Evolutionary conservation across 2,329 filamentous ascomycete species (phyloP).

Genomic region (Fusarium succisae): DNA sequence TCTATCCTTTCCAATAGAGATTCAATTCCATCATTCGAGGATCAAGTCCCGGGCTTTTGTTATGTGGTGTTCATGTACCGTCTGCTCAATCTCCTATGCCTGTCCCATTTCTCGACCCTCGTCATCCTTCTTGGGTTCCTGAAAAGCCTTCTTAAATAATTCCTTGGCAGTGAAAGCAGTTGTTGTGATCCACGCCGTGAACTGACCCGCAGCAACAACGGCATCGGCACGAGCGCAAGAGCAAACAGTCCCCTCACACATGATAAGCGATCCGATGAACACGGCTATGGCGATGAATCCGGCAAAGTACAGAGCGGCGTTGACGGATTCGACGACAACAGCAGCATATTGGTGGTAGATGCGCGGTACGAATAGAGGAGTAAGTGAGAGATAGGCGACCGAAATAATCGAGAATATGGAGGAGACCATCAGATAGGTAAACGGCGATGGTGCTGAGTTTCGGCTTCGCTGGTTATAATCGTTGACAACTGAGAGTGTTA

Average conservation of each 20-base stretch:
- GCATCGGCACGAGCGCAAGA: constrained; percentile 62
- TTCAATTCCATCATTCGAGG: not conserved
- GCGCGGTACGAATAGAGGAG: constrained; percentile 56
- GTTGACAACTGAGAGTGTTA: constrained; percentile 59
- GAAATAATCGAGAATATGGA: constrained; percentile 65
- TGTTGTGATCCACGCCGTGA: constrained; percentile 62
- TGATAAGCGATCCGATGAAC: constrained; percentile 64
- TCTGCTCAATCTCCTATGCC: constrained; percentile 26
- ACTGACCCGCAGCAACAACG: constrained; percentile 64
- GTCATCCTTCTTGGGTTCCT: constrained; percentile 41
- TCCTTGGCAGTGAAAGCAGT: constrained; percentile 57
- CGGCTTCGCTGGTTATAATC: constrained; percentile 66
- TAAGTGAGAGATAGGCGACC: constrained; percentile 61
- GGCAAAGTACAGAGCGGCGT: constrained; percentile 66
- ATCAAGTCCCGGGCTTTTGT: not conserved
- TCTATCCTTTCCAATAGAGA: constrained; percentile 7
- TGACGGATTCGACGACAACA: constrained; percentile 60
- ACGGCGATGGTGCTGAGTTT: constrained; percentile 61
- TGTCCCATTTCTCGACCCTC: constrained; percentile 51
- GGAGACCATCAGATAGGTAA: constrained; percentile 67
- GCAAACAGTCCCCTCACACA: constrained; percentile 68
- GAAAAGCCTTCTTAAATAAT: constrained; percentile 56
- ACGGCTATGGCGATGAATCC: constrained; percentile 68
- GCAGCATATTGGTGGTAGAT: constrained; percentile 59
- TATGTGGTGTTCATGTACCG: not conserved